Base-by-base conservation (phyloP, 164 flowering plant species). In the Cinnamomum micranthum region DNA sequence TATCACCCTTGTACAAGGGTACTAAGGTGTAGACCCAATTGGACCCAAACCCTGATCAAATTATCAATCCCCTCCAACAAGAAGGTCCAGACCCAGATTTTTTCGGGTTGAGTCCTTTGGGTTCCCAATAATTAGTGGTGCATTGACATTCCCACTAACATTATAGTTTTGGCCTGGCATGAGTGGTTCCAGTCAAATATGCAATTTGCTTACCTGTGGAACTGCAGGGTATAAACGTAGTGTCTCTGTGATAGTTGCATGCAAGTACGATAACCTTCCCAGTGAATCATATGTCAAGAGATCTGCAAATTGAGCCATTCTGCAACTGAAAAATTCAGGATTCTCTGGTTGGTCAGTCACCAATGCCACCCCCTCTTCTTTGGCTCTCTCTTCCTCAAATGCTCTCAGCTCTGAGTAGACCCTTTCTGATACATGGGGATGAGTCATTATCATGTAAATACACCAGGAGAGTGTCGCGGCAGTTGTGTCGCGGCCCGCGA, bases 401-500 rank as follows among this genome's bases (percentile, higher is more conserved):
- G 75, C 64, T 80, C 77, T 85, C 66, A 93, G 90, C 84, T 91
- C 98, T 23, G 75, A 51, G 86, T 82, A 86, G 50, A 95, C 89
- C 76, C 85, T 87, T 1, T 90, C 86, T 5, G 93, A 91, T 62
- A 90, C 91, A 59, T 83, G 66, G 12, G 82, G 81, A 76, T 92
- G 89, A 1, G 84, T 82, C 88, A 89, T 88, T 64, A 91, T 76
- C 97, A 93, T 87, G 89, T 93, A 93, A 25, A 91, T 82, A 4
- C 86, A 89, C 99, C 99, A 95, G 31, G 98, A 83, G 14, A 93
- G 92, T 14, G 97, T 95, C 55, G 94, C 82, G 0, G 97, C 96
- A 6, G 99, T 95, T 52, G 98, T 95, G 81, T 93, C 99, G 1
- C 98, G 88, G 17, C 97, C 99, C 23, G 97, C 97, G 20, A 95